Base-by-base conservation (phyloP, 1,139 yeast genomes). In the Keqinozyma sinolaborantium region DNA sequence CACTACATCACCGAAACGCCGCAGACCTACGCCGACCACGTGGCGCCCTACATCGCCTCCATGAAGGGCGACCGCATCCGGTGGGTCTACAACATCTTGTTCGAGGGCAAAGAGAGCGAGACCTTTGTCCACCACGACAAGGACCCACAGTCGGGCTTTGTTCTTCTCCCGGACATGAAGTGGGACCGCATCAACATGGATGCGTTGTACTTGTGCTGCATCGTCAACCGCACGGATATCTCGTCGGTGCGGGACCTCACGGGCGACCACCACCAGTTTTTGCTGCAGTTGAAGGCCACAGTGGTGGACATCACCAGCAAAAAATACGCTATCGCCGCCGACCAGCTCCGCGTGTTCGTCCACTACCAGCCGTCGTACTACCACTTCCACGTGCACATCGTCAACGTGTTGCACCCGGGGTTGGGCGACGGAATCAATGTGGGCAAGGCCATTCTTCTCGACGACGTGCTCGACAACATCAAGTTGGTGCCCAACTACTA, bases 321-420 rank as follows among this genome's bases (percentile, higher is more conserved):
- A 24, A 66, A 67, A 19, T 63, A 73, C 29, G 50, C 45, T 0
- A 30, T 68, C 4, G 40, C 29, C 2, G 44, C 50, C 2, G 79
- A 79, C 47, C 73, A 79, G 43, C 55, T 90, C 44, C 73, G 95
- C 39, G 55, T 87, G 2, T 90, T 83, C 51, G 70, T 88, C 31
- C 97, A 88, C 54, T 88, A 92, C 55, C 97, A 90, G 41, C 99
- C 99, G 0, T 85, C 96, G 0, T 92, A 92, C 54, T 92, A 92
- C 51, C 97, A 92, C 51, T 82, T 92, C 65, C 98, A 92, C 53
- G 71, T 92, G 23, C 98, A 92, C 51, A 80, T 85, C n/a, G 95
- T 88, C 15, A 83, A 83, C 46, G 68, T 84, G 5, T 68, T 61
- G 15, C 85, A 84, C 44, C 77, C 80, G 1, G 95, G 95, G 1